These are phyloP conservation scores for Talaromyces ruber DNA, from an alignment of 495 filamentous ascomycete genomes.

Conservation along the genomic window DNA sequence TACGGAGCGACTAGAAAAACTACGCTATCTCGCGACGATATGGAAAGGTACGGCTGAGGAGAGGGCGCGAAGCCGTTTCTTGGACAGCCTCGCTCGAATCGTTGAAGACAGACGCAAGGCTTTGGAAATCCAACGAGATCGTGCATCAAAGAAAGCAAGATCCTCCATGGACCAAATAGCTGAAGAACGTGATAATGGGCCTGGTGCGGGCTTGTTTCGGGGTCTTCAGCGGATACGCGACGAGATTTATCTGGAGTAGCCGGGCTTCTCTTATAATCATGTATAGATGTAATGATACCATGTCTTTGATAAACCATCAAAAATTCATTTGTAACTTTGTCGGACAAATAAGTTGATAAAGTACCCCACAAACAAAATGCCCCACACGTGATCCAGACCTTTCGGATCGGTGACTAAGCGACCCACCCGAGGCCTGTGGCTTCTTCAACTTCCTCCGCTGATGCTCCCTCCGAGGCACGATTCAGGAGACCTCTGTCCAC, in stretches of 20 bases:
- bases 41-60: slow-evolving; percentile 95
- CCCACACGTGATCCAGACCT: neutral
- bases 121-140: slow-evolving; percentile 44
- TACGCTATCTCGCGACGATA: slow-evolving; percentile 63
- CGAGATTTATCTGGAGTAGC: slow-evolving; percentile 53
- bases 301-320: neutral
- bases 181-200: slow-evolving; percentile 25
- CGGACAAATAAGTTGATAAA: neutral
- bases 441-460: neutral
- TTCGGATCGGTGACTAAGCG: neutral
- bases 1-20: slow-evolving; percentile 56
- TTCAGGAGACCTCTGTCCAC: neutral
- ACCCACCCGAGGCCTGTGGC: neutral
- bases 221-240: slow-evolving; percentile 72
- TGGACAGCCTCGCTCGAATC: slow-evolving; percentile 62
- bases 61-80: slow-evolving; percentile 69
- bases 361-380: neutral
- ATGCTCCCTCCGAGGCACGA: neutral
- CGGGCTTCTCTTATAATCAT: neutral
- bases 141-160: slow-evolving; percentile 28
- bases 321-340: neutral
- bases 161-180: slow-evolving; percentile 15
- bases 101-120: slow-evolving; percentile 49
- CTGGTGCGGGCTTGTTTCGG: slow-evolving; percentile 69
- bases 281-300: slow-evolving; percentile 2